Evolutionary conservation across 108 stramenopile genomes (phyloP).

Genomic region (Asterionellopsis glacialis): DNA sequence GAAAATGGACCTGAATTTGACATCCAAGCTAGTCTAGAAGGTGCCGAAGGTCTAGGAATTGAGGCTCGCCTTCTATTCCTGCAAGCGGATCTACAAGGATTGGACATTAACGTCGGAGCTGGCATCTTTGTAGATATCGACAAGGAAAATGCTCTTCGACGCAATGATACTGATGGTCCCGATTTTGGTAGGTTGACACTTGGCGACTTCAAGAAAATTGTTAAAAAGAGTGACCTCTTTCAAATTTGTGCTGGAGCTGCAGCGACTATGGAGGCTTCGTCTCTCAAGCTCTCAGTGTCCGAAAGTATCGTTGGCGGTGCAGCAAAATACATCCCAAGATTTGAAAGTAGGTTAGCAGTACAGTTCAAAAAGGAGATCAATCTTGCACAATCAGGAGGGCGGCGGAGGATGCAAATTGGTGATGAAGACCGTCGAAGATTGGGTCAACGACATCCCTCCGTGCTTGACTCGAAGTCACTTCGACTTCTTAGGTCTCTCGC

Average conservation of each 20-base stretch:
- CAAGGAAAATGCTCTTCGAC: conserved; percentile 24
- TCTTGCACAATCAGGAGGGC: background rate
- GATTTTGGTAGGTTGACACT: conserved; percentile 21
- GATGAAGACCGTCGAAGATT: conserved; percentile 5
- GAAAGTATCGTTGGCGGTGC: background rate
- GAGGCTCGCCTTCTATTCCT: conserved; percentile 21
- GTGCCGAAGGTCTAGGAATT: conserved; percentile 3
- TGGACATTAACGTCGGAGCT: conserved; percentile 18
- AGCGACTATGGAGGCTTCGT: background rate
- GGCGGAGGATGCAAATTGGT: conserved; percentile 5
- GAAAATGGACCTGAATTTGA: conserved; percentile 9
- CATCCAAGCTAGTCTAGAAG: conserved; percentile 11
- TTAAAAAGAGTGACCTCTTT: conserved; percentile 14
- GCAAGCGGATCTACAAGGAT: conserved; percentile 5
- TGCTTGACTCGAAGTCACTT: background rate
- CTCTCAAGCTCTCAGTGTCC: background rate
- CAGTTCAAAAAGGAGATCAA: background rate
- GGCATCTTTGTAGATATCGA: conserved; percentile 28
- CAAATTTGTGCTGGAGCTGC: conserved; percentile 13
- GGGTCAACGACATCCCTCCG: conserved; percentile 14
- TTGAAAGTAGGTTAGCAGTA: background rate
- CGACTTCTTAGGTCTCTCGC: too few relatives aligned
- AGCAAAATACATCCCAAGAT: conserved; percentile 6
- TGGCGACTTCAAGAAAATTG: conserved; percentile 13
- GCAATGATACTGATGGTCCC: background rate